Percentiles rank a stretch among this genome's conserved stretches.
phyloP scores from a whole-genome alignment of 495 filamentous ascomycete species.

The Talaromyces wortmannii region DNA sequence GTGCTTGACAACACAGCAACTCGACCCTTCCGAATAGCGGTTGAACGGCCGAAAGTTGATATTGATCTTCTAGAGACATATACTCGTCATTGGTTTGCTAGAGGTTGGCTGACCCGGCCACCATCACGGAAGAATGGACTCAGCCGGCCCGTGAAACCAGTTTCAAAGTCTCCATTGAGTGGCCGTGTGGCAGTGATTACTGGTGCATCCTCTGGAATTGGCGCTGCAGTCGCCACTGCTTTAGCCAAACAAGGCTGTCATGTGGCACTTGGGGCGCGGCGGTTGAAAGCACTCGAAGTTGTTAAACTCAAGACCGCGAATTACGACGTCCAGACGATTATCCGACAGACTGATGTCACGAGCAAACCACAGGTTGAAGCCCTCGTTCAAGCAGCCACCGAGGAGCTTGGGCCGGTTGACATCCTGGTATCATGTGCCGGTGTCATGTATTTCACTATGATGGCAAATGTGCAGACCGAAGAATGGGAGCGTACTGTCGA shows the following conservation, averaged over 20 bases:
- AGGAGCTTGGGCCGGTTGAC: constrained; percentile 55
- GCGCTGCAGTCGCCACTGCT: constrained; percentile 38
- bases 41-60: constrained; percentile 57
- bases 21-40: constrained; percentile 42
- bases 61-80: constrained; percentile 54
- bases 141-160: constrained; percentile 20
- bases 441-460: constrained; percentile 73
- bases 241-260: constrained; percentile 51
- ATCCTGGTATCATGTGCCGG: constrained; percentile 63
- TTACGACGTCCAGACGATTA: constrained; percentile 49
- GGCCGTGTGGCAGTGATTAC: constrained; percentile 47
- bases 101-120: constrained; percentile 55
- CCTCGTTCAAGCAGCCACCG: constrained; percentile 43
- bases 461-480: constrained; percentile 56
- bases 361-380: constrained; percentile 45
- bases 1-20: constrained; percentile 55
- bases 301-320: constrained; percentile 43
- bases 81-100: constrained; percentile 60
- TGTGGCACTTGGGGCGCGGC: constrained; percentile 56
- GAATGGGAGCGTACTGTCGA: constrained; percentile 67
- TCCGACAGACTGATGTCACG: constrained; percentile 56
- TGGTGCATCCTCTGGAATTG: constrained; percentile 45
- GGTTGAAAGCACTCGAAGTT: constrained; percentile 49
- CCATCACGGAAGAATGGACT: constrained; percentile 34
- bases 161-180: constrained; percentile 39